These are phyloP conservation scores for Phytophthora brassicae DNA, from an alignment of 352 stramenopile species.

Conservation along the genomic window DNA sequence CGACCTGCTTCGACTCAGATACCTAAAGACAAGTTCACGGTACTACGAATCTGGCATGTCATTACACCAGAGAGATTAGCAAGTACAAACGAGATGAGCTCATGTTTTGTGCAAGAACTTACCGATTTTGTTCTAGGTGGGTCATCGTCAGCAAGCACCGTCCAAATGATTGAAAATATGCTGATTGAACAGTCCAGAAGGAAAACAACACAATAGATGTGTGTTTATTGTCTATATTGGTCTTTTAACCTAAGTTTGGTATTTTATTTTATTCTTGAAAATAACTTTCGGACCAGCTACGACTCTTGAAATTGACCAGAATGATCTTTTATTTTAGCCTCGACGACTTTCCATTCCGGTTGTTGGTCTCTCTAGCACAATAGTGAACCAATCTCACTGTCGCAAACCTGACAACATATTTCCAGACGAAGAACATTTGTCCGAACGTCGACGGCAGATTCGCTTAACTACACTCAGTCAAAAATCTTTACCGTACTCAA, in stretches of 20 bases:
- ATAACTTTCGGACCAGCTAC: neutral
- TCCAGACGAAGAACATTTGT: conserved; percentile 21
- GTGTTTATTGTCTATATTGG: too few relatives aligned
- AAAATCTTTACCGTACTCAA: conserved; percentile 11
- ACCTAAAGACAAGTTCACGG: conserved; percentile 23
- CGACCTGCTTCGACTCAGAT: conserved; percentile 24
- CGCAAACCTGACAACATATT: conserved; percentile 7
- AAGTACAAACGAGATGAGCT: conserved; percentile 17
- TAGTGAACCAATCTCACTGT: neutral
- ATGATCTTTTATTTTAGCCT: neutral
- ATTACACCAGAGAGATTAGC: conserved; percentile 40
- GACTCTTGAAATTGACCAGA: neutral
- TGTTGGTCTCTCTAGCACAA: too few relatives aligned
- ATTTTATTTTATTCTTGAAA: too few relatives aligned
- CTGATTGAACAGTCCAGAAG: conserved; percentile 35
- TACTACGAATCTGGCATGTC: conserved; percentile 52
- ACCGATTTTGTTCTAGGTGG: conserved; percentile 48
- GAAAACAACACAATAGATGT: conserved; percentile 9
- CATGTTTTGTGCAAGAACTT: conserved; percentile 36
- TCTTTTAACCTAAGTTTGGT: too few relatives aligned
- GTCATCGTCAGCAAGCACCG: conserved; percentile 35
- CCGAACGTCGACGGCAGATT: conserved; percentile 17
- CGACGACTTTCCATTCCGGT: conserved; percentile 9
- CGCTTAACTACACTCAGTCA: conserved; percentile 16
- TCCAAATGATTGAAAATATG: conserved; percentile 63